Conservation (phyloP, 139 green algal genomes). For the Micractinium sp. region DNA sequence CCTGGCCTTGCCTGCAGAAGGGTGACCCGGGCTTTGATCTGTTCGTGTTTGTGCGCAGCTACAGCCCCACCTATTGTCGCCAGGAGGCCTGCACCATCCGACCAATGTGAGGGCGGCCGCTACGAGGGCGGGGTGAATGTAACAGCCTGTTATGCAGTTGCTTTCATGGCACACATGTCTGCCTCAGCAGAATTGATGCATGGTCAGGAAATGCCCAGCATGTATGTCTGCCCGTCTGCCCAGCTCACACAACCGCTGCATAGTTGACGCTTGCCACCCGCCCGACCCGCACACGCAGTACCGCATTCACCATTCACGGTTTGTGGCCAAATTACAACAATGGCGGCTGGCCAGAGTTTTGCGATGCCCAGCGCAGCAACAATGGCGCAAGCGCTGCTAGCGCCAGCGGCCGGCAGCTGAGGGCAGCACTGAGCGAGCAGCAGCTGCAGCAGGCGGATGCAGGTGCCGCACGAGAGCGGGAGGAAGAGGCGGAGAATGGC, state of each 20-base stretch:
- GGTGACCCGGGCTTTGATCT: constrained; percentile 22
- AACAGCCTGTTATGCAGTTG: neutral
- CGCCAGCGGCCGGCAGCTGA: neutral
- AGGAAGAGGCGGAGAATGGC: neutral
- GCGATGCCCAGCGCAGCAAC: neutral
- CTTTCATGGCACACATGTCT: neutral
- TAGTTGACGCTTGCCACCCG: too few relatives aligned
- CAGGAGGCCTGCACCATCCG: neutral
- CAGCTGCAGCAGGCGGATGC: neutral
- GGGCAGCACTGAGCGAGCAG: neutral
- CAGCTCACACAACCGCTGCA: too few relatives aligned
- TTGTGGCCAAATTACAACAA: constrained; percentile 76
- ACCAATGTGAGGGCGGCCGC: neutral
- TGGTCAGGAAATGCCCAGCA: too few relatives aligned
- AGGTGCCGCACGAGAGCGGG: neutral
- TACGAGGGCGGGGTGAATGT: too few relatives aligned
- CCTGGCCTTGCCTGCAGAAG: neutral
- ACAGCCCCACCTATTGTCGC: constrained; percentile 34
- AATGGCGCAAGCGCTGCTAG: neutral
- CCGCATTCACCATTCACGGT: constrained; percentile 76
- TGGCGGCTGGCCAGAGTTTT: constrained; percentile 69
- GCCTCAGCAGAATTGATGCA: too few relatives aligned
- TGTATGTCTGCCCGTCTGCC: too few relatives aligned
- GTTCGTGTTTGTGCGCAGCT: constrained; percentile 30
- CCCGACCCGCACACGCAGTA: neutral